Evolutionary conservation across 2,329 filamentous ascomycete genomes (phyloP), one percentile per base, ranked within the genome.

Genomic region (Exophiala phaeomuriformis): DNA sequence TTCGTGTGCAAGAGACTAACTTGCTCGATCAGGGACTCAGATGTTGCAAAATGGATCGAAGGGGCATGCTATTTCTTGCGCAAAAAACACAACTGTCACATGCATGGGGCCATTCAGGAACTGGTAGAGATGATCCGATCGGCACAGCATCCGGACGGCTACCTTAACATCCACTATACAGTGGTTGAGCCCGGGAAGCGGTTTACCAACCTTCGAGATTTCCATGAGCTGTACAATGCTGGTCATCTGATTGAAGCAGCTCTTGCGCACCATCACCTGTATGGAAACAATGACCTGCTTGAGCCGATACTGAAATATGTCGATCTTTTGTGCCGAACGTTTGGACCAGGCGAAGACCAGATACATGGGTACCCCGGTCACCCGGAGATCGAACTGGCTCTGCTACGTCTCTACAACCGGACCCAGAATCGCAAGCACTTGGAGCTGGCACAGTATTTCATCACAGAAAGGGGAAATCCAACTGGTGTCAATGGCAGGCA

Each of bases 191-290:
- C 78, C 0, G 72, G 68, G 0, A 75, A 77, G 48, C 65, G 80
- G 5, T 84, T 79, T 69, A 74, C 76, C 0, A 83, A 84, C 59
- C 57, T 84, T 5, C 66, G 79, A 45, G 81, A 84, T 64, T 74
- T 82, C 68, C 80, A 84, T 67, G 81, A 83, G 64, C 65, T 84
- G 71, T 82, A 82, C 62, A 82, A 82, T 57, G 75, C 75, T 6
- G 80, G 81, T 0, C 81, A 84, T 64, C 66, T 84, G 7, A 81
- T 83, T 45, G 81, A 84, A 65, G 80, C 75, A 0, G 79, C 79
- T 1, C 65, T 83, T 2, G 78, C 79, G 0, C 80, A 84, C 55
- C 65, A 72, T n/a, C 66, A 74, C 2, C 70, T 75, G 40, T 81
- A 77, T 61, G 67, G 72, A 31, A 80, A 80, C 55, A 67, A 76